Base-by-base conservation (phyloP, 495 filamentous ascomycete species). In the Penicillium turbatum region DNA sequence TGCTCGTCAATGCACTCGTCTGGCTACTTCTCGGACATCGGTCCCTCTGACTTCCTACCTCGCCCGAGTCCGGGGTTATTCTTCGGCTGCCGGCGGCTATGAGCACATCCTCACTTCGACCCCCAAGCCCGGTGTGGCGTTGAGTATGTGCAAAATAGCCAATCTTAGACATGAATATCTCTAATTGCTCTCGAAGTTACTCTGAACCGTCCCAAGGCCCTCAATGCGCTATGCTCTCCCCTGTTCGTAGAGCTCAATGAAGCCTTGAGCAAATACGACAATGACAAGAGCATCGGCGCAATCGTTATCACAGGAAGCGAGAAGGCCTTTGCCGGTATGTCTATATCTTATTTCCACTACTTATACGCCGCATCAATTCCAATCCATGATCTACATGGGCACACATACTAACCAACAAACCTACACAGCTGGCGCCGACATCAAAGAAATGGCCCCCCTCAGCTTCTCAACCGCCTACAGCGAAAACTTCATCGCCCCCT, bases 381-480 rank as follows among this genome's bases (percentile, higher is more conserved):
- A 31, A 34, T 15, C 36, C 26, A 27, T 24, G 9, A 32, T 12
- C 24, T 42, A 16, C 7, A 19, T 34, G 15, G 24, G 38, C 46
- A 13, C 8, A 43, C 34, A 15, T 38, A 47, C 30, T 53, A 32
- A 63, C 15, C 53, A 12, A 37, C 6, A 35, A 16, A 48, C 30
- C 50, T 47, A 43, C n/a, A 17, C 24, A 79, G 93, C 93, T 54
- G 93, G 93, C 51, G 93, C 93, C 53, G 93, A 98, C 73, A 98
- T 98, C 73, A 97, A 97, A 72, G 93, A 98, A 76, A 98, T 98
- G 93, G 84, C 87, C 35, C 82, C 89, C 45, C 81, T 96, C 4
- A 91, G 83, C 61, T 98, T 97, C 77, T 79, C 84, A 46, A 66
- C 82, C 48, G 93, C 93, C 41, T 96, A 93, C 79, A 85, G 79